Conservation (phyloP, 2,329 filamentous ascomycete species). For the Diplodia mutila region DNA sequence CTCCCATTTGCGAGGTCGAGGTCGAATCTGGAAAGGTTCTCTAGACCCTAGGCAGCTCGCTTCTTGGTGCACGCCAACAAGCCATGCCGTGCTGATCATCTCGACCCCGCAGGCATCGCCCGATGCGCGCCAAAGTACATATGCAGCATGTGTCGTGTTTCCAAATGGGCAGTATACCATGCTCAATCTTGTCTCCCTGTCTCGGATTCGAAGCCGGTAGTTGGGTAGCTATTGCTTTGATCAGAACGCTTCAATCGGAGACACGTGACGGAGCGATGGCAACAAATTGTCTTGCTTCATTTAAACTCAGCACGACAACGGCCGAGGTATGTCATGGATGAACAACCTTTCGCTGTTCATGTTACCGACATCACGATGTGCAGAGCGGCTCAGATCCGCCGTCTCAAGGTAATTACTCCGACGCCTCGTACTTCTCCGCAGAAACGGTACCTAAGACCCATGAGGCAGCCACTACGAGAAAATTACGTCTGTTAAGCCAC, state of each 20-base stretch:
- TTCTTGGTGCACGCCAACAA: slow-evolving; percentile 6
- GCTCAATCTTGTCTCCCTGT: no score
- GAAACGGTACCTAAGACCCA: slow-evolving; percentile 2
- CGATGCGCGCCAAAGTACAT: background rate
- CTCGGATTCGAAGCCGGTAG: background rate
- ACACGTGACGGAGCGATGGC: background rate
- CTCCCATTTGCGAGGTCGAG: background rate
- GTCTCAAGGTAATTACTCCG: slow-evolving; percentile 7
- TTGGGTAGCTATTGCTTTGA: background rate
- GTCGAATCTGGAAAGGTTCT: background rate
- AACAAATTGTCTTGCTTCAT: no score
- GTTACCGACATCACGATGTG: slow-evolving; percentile 5
- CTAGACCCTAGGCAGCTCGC: background rate
- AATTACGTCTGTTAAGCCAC: background rate
- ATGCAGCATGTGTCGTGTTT: background rate
- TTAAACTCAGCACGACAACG: no score
- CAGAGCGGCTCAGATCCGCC: background rate
- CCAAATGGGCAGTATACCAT: background rate
- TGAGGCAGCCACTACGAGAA: slow-evolving; percentile 14
- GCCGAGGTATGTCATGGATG: background rate
- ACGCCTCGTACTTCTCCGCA: slow-evolving; percentile 4
- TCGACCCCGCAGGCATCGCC: background rate
- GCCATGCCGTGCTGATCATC: background rate
- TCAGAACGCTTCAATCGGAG: background rate
- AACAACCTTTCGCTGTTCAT: background rate